These are phyloP conservation scores for Punica granatum DNA, from an alignment of 345 rosid genomes.

Conservation along the genomic window DNA sequence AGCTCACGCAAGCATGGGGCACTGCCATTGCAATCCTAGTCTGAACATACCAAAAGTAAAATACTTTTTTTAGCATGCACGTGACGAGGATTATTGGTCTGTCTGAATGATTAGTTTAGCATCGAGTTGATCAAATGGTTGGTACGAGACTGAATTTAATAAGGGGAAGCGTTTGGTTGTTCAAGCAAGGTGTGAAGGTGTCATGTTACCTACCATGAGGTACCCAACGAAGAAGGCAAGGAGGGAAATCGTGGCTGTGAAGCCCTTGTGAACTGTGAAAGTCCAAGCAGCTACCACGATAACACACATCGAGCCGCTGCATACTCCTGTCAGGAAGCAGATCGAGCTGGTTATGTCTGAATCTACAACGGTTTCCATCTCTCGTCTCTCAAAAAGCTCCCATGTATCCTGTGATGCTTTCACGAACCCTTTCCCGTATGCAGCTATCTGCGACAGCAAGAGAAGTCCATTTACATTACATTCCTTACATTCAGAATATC, in stretches of 20 bases:
- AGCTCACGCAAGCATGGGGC: conserved; percentile 92
- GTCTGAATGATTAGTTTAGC: not conserved
- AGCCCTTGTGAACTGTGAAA: conserved; percentile 40
- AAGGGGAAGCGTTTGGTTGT: not conserved
- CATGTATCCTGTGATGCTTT: conserved; percentile 89
- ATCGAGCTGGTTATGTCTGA: conserved; percentile 83
- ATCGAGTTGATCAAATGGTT: conserved; percentile 10
- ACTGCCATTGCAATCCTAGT: conserved; percentile 95
- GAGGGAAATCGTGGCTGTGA: conserved; percentile 73
- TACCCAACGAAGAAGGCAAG: conserved; percentile 76
- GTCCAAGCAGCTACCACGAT: conserved; percentile 90
- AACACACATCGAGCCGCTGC: conserved; percentile 90
- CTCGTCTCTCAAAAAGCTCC: conserved; percentile 50
- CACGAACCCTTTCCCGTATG: conserved; percentile 91
- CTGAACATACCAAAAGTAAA: conserved; percentile 27
- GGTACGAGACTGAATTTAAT: not conserved
- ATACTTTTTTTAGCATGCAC: conserved; percentile 3
- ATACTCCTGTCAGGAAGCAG: conserved; percentile 89
- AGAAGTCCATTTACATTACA: not conserved
- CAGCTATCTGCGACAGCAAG: conserved; percentile 54
- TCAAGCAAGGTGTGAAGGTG: not conserved
- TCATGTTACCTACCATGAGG: conserved; percentile 65
- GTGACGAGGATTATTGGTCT: not conserved
- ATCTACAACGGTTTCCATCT: conserved; percentile 62
- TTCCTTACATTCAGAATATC: not conserved